Evolutionary conservation across 495 filamentous ascomycete species (phyloP), one percentile per base, ranked within the genome.

Genomic region (Penicillium samsonianum): DNA sequence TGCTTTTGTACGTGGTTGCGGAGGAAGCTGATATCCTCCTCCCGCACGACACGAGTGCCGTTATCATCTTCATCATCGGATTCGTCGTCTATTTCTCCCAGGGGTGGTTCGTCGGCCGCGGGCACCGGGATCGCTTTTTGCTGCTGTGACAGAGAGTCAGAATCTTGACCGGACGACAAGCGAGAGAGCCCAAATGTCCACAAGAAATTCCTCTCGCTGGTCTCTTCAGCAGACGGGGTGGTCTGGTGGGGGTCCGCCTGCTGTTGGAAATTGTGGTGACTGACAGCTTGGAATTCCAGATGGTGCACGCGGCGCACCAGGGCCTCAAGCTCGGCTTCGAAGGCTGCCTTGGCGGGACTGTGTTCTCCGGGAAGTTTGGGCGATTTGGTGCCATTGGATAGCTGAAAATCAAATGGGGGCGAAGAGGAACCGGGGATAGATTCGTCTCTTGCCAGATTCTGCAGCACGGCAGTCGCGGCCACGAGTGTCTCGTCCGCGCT

Each of bases 1-100:
- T 91, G 89, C 61, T 90, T 87, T 58, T 90, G 83, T 41, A 91
- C 87, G 70, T 90, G 86, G 55, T 90, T 88, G 38, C 83, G 84
- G 43, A 91, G 79, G 28, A 83, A 83, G 61, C 83, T 84, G 40
- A 91, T 84, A 47, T 89, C 86, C 62, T 87, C 85, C 59, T 90
- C 85, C 46, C 82, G 86, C 49, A 88, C 78, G 28, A 75, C 65
- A 30, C 74, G 74, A 37, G 75, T 75, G 19, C 70, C 61, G 14
- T 46, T 38, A 45, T 80, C 77, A 20, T 77, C 76, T 49, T 76
- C 73, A 9, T 76, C 69, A 28, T 76, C 71, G 53, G 63, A 70
- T 44, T 78, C 78, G 50, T 78, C 68, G 57, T 74, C 68, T 42
- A 73, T 67, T 20, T 76, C 73, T 31, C 70, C 69, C 30, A 66